Base-by-base conservation (phyloP, 768 basidiomycete genomes). In the Boletus pseudopeckii region DNA sequence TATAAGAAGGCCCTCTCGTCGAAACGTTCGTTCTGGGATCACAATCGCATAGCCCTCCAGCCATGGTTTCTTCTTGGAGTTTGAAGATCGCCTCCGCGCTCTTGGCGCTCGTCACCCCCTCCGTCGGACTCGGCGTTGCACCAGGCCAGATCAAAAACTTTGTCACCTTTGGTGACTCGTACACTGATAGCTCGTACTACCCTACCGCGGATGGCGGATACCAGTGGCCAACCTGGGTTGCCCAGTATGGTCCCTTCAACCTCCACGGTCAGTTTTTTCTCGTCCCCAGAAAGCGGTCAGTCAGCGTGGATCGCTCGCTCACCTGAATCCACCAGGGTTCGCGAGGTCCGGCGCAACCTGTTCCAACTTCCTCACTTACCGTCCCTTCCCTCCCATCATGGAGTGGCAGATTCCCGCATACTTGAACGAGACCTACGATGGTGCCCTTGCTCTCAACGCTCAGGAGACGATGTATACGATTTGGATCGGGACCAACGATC, bases 401-500 rank as follows among this genome's bases (percentile, higher is more conserved):
- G 81, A 57, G 26, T 66, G 50, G 55, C 66, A 66, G 46, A 72
- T 86, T 7, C 84, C 84, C 0, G 49, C 71, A 0, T 85, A 79
- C 66, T 72, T 84, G 45, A 61, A 71, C 7, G 75, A 78, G 45
- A 69, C 61, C 17, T 57, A 64, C 11, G 77, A 80, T 55, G 74
- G 75, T 6, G 71, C 77, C 1, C 61, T 82, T 20, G 61, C 56
- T 17, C 51, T 61, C 45, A 11, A 59, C 14, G 64, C 78, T 0
- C 64, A 72, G 3, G 73, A 82, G 43, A 86, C 85, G 1, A 56
- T 86, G 3, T 86, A 82, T 63, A 80, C 81, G 1, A 71, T 86
- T 7, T 88, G 85, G 85, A 82, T 86, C 54, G 84, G 85, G 14
- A 83, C 82, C 4, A 83, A 82, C 56, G 86, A 87, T 61, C 74